phyloP scores from a whole-genome alignment of 352 stramenopile species.

The Phytophthora rubi region DNA sequence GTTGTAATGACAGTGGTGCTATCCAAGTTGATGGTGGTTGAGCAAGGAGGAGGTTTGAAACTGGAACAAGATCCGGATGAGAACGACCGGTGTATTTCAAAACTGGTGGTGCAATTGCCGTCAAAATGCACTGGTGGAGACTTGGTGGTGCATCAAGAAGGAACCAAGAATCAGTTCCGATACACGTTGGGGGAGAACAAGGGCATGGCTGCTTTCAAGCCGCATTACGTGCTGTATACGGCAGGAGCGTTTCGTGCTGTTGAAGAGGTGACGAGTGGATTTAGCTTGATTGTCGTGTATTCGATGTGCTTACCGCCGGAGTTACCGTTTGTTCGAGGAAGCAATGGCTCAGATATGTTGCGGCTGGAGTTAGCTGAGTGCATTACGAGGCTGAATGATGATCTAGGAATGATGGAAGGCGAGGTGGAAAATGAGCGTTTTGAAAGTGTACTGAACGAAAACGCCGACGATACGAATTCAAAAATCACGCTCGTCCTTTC shows the following conservation, averaged over 20 bases:
- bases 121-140: slow-evolving; percentile 11
- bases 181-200: slow-evolving; percentile 15
- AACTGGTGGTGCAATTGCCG: slow-evolving; percentile 23
- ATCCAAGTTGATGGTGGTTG: slow-evolving; percentile 20
- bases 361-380: slow-evolving; percentile 7
- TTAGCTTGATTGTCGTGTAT: slow-evolving; percentile 18
- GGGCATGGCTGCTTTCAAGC: slow-evolving; percentile 8
- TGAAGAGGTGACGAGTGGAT: slow-evolving; percentile 20
- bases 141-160: slow-evolving; percentile 18
- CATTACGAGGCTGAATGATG: slow-evolving; percentile 6
- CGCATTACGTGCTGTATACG: slow-evolving; percentile 18
- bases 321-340: slow-evolving; percentile 7
- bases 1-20: slow-evolving; percentile 7
- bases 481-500: slow-evolving; percentile 16
- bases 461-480: neutral
- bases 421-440: slow-evolving; percentile 2
- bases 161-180: slow-evolving; percentile 6
- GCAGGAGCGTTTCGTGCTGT: slow-evolving; percentile 9
- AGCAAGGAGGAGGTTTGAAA: neutral
- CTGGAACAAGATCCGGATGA: slow-evolving; percentile 16
- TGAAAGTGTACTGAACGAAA: neutral
- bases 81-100: slow-evolving; percentile 17
- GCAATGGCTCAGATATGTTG: slow-evolving; percentile 7
- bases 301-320: slow-evolving; percentile 18
- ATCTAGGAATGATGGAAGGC: neutral